These are phyloP conservation scores for Xylaria polymorpha DNA, from an alignment of 2,329 filamentous ascomycete species.

Conservation along the genomic window DNA sequence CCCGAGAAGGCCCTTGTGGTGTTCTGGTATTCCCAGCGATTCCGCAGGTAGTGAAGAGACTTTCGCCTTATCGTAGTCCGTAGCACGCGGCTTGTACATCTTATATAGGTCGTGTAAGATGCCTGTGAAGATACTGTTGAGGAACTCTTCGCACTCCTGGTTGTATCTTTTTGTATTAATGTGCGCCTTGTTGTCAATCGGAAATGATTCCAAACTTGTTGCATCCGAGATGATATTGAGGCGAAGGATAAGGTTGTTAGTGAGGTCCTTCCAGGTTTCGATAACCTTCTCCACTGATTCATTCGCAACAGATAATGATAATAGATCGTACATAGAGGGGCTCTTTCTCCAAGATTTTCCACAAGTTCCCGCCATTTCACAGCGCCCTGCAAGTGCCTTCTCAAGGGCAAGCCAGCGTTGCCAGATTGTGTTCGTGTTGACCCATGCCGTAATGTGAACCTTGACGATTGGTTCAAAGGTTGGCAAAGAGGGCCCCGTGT, in stretches of 20 bases:
- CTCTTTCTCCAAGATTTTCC: too few relatives aligned
- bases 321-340: too few relatives aligned
- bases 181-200: background rate
- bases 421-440: background rate
- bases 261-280: background rate
- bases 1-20: background rate
- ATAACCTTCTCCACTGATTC: background rate
- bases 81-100: background rate
- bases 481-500: too few relatives aligned
- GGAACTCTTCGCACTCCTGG: background rate
- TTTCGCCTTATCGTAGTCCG: background rate
- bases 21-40: background rate
- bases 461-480: too few relatives aligned
- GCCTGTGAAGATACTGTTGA: background rate
- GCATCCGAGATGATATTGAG: conserved; percentile 4
- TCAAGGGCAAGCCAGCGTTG: conserved; percentile 2
- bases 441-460: background rate
- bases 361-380: too few relatives aligned
- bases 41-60: too few relatives aligned
- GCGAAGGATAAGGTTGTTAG: background rate
- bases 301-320: too few relatives aligned
- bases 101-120: background rate
- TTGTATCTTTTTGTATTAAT: too few relatives aligned
- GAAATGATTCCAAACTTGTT: background rate
- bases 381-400: background rate